phyloP scores from a whole-genome alignment of 495 filamentous ascomycete genomes.

The Schizothecium vesticola region DNA sequence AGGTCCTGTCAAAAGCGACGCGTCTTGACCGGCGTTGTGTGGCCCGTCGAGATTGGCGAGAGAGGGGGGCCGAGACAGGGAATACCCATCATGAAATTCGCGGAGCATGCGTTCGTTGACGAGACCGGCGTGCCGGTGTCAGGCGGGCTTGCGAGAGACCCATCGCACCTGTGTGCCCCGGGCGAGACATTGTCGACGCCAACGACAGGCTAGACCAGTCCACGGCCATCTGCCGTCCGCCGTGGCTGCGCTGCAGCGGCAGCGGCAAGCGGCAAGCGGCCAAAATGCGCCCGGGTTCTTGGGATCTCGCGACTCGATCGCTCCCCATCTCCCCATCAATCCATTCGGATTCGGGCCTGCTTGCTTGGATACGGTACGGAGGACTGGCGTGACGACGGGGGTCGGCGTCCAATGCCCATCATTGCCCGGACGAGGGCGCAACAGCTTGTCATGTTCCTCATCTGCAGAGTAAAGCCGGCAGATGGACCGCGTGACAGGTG shows the following conservation, averaged over 20 bases:
- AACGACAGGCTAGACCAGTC: slow-evolving; percentile 12
- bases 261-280: background rate
- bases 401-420: too few species aligned
- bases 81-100: slow-evolving; percentile 7
- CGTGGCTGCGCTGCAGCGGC: background rate
- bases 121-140: slow-evolving; percentile 1
- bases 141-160: slow-evolving; percentile 3
- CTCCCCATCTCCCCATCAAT: background rate
- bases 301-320: background rate
- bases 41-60: slow-evolving; percentile 15
- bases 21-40: slow-evolving; percentile 16
- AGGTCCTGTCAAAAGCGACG: slow-evolving; percentile 4
- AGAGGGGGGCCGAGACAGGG: background rate
- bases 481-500: slow-evolving; percentile 25
- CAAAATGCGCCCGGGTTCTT: slow-evolving; percentile 7
- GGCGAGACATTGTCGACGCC: background rate
- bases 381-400: background rate
- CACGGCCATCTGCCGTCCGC: background rate
- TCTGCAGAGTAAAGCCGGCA: slow-evolving; percentile 33
- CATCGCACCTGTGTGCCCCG: background rate
- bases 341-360: background rate
- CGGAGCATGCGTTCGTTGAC: background rate
- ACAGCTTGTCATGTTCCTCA: slow-evolving; percentile 18
- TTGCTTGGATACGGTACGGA: slow-evolving; percentile 6
- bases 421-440: background rate